A percentile compares a stretch with the other conserved stretches of the same genome.
These are phyloP conservation scores for Scytalidium lignicola DNA, from an alignment of 2,329 filamentous ascomycete species.

Conservation along the genomic window DNA sequence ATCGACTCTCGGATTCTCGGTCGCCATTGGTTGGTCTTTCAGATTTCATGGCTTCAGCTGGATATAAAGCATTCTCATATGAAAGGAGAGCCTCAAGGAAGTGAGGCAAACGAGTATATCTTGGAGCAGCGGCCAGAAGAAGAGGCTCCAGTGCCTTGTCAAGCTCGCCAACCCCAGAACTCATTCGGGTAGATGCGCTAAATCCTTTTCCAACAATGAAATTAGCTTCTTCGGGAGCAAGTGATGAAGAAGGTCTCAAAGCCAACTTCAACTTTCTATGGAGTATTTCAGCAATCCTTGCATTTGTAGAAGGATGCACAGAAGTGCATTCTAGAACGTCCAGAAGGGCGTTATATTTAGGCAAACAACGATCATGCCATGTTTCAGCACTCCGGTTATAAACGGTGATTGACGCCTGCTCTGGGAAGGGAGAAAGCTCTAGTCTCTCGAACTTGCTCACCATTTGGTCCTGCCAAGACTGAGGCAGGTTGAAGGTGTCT, in stretches of 20 bases:
- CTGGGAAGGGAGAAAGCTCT: constrained; percentile 59
- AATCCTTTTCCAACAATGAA: constrained; percentile 75
- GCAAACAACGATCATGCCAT: constrained; percentile 59
- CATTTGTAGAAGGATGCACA: constrained; percentile 61
- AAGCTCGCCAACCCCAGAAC: constrained; percentile 49
- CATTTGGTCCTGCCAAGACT: constrained; percentile 70
- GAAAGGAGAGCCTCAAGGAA: constrained; percentile 59
- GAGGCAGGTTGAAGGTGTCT: constrained; percentile 52
- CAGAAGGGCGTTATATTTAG: constrained; percentile 63
- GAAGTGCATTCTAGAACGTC: constrained; percentile 56
- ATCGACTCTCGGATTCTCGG: constrained; percentile 50
- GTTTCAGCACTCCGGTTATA: constrained; percentile 57
- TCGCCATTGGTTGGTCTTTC: constrained; percentile 11
- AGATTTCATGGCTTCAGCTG: constrained; percentile 5
- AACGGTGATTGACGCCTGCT: constrained; percentile 44
- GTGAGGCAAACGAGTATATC: constrained; percentile 59
- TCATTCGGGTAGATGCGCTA: constrained; percentile 64
- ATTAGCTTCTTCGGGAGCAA: constrained; percentile 58
- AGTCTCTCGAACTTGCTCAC: constrained; percentile 63
- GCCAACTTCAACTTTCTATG: constrained; percentile 62
- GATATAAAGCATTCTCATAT: constrained; percentile 40
- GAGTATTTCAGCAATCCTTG: constrained; percentile 60
- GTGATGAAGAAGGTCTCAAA: constrained; percentile 53
- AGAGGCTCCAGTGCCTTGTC: constrained; percentile 59
- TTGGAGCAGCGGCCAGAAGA: constrained; percentile 59